phyloP scores from a whole-genome alignment of 352 stramenopile genomes.

The Globisporangium abappressorium region DNA sequence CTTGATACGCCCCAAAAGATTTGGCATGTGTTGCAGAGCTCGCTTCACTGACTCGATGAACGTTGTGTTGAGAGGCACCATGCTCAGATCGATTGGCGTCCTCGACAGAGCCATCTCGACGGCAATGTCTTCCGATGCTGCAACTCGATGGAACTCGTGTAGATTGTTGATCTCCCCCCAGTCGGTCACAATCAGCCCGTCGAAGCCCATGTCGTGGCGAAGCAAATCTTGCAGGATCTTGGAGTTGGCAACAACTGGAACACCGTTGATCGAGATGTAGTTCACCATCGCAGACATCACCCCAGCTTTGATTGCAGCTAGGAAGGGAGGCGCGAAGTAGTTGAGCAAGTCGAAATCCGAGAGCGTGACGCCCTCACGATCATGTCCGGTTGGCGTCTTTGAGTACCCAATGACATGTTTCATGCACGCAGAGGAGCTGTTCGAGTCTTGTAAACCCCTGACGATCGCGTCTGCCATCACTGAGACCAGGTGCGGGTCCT shows the following conservation, averaged over 20 bases:
- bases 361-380: constrained; percentile 72
- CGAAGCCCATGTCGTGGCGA: constrained; percentile 81
- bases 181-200: constrained; percentile 90
- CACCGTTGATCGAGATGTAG: constrained; percentile 91
- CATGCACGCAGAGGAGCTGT: constrained; percentile 76
- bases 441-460: constrained; percentile 75
- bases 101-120: constrained; percentile 67
- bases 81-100: constrained; percentile 90
- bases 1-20: constrained; percentile 43
- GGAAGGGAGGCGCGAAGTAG: constrained; percentile 81
- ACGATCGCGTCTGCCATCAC: constrained; percentile 79
- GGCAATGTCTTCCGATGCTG: constrained; percentile 47
- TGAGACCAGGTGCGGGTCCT: constrained; percentile 85
- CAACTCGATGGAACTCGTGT: constrained; percentile 54
- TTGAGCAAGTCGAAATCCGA: constrained; percentile 82
- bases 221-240: constrained; percentile 82
- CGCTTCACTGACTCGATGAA: constrained; percentile 53
- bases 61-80: constrained; percentile 61
- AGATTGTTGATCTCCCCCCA: constrained; percentile 92
- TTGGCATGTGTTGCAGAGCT: constrained; percentile 34
- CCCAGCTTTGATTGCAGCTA: constrained; percentile 76
- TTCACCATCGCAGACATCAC: constrained; percentile 91
- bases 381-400: constrained; percentile 76
- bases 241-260: constrained; percentile 87
- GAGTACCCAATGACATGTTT: constrained; percentile 91